Evolutionary conservation across 768 basidiomycete genomes (phyloP).

Genomic region (Strobilomyces dryophilus): DNA sequence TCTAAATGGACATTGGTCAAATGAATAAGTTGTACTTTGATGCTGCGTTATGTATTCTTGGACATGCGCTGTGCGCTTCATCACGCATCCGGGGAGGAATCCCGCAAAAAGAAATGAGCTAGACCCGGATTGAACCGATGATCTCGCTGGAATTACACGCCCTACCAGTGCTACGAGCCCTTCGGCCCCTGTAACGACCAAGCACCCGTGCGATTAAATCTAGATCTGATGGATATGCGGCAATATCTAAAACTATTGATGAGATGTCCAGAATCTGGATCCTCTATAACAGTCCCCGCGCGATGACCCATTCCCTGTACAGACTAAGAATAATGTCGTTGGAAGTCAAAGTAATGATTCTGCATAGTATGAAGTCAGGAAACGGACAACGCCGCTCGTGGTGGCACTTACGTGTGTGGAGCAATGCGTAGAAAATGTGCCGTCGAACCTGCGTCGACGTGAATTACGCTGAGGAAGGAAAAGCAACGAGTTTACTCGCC

Average conservation of each 20-base stretch:
- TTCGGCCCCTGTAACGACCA: no score
- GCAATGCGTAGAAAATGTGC: constrained; percentile 93
- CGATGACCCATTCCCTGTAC: constrained; percentile 46
- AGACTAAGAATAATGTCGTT: constrained; percentile 75
- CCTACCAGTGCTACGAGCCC: no score
- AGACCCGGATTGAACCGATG: constrained; percentile 44
- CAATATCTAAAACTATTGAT: background rate
- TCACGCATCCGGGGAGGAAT: no score
- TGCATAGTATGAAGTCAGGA: constrained; percentile 26
- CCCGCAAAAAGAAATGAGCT: constrained; percentile 22
- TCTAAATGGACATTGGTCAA: constrained; percentile 53
- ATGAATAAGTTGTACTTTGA: background rate
- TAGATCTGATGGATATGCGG: no score
- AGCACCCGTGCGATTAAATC: constrained; percentile 28
- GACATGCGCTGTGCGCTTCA: background rate
- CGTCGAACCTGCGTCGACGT: constrained; percentile 61
- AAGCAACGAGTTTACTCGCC: constrained; percentile 38
- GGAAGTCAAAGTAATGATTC: constrained; percentile 86
- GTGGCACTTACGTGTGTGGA: constrained; percentile 72
- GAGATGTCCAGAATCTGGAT: background rate
- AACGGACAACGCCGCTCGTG: background rate
- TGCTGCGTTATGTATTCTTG: background rate
- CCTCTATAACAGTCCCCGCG: constrained; percentile 10
- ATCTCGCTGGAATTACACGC: constrained; percentile 14
- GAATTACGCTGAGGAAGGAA: background rate